These are phyloP conservation scores for Phylloporus arenicola DNA, from an alignment of 768 basidiomycete genomes.

Conservation along the genomic window DNA sequence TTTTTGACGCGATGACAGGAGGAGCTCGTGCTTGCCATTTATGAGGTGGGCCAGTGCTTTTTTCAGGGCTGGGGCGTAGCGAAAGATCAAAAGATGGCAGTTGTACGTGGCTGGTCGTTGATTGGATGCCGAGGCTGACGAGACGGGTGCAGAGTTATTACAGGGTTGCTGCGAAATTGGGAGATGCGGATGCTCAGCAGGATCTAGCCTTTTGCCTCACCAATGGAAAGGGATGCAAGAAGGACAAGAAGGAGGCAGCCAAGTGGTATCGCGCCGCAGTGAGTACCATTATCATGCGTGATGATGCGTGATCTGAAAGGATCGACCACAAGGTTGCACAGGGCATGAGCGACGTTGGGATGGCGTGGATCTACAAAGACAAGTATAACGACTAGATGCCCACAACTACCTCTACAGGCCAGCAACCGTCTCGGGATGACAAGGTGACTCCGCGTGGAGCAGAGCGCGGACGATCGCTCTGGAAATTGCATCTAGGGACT, in stretches of 20 bases:
- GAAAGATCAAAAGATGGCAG: slow-evolving; percentile 87
- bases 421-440: neutral
- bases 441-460: slow-evolving; percentile 9
- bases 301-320: slow-evolving; percentile 1
- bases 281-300: slow-evolving; percentile 21
- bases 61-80: slow-evolving; percentile 87
- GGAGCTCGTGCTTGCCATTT: slow-evolving; percentile 83
- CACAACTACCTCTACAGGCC: neutral
- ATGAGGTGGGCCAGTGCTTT: slow-evolving; percentile 91
- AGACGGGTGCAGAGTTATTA: slow-evolving; percentile 63
- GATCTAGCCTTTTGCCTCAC: slow-evolving; percentile 82
- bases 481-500: slow-evolving; percentile 3
- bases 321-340: slow-evolving; percentile 35
- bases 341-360: slow-evolving; percentile 74
- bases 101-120: slow-evolving; percentile 43
- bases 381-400: slow-evolving; percentile 44
- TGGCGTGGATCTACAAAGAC: slow-evolving; percentile 90
- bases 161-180: slow-evolving; percentile 73
- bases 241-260: slow-evolving; percentile 79
- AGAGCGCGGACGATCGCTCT: slow-evolving; percentile 6
- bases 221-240: slow-evolving; percentile 87
- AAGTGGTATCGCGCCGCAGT: slow-evolving; percentile 89
- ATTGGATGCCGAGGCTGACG: neutral
- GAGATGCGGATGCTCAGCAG: slow-evolving; percentile 82
- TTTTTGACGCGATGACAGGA: slow-evolving; percentile 35